Conservation (phyloP, 139 green algal genomes). For the Tetradesmus obliquus region DNA sequence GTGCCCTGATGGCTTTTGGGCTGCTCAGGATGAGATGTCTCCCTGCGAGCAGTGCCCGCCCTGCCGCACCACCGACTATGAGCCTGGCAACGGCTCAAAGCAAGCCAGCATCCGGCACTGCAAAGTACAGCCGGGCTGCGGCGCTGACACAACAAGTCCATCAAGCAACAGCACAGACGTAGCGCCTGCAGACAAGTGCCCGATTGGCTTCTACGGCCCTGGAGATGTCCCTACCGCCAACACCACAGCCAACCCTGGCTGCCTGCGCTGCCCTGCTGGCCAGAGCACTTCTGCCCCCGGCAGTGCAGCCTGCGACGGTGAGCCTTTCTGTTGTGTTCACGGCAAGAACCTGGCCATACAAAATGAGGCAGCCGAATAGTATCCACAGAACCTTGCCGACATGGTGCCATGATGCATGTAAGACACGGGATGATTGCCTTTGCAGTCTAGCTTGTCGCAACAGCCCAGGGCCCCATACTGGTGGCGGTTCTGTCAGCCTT, state of each 20-base stretch:
- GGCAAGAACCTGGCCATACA: too few species aligned
- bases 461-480: not conserved
- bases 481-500: not conserved
- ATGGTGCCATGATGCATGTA: too few species aligned
- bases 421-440: too few species aligned
- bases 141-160: not conserved
- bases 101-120: not conserved
- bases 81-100: not conserved
- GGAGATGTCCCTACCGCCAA: not conserved
- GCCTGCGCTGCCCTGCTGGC: not conserved
- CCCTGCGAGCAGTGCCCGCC: not conserved
- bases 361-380: too few species aligned
- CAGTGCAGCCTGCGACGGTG: conserved; percentile 4
- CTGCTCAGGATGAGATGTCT: not conserved
- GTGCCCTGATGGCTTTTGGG: not conserved
- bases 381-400: too few species aligned
- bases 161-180: not conserved
- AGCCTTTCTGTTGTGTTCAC: not conserved
- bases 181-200: not conserved
- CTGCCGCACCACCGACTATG: not conserved
- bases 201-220: not conserved
- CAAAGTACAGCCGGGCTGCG: not conserved
- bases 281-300: not conserved
- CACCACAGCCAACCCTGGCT: not conserved
- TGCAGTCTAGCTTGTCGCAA: not conserved